These are phyloP conservation scores for Fusarium tjaetaba DNA, from an alignment of 2,329 filamentous ascomycete genomes.

Conservation along the genomic window DNA sequence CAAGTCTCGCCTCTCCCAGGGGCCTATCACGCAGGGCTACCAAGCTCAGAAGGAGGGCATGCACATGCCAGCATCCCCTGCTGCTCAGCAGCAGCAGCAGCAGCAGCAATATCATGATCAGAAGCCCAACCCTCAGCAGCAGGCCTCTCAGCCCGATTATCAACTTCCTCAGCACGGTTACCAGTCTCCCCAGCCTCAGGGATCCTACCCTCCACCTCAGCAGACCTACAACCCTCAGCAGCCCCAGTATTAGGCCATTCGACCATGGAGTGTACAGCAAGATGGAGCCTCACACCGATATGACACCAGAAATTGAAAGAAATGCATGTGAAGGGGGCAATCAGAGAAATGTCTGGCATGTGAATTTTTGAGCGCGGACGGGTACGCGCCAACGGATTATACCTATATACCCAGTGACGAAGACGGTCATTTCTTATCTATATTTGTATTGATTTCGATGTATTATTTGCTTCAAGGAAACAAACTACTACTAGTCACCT, in stretches of 20 bases:
- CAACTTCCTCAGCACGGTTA: constrained; percentile 33
- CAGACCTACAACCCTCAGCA: constrained; percentile 42
- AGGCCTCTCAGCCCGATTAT: constrained; percentile 27
- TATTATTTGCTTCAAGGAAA: constrained; percentile 1
- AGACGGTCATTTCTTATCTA: constrained; percentile 26
- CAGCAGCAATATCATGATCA: constrained; percentile 12
- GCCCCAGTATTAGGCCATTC: constrained; percentile 33
- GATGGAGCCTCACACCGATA: neutral
- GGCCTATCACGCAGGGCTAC: constrained; percentile 49
- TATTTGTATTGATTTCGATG: neutral
- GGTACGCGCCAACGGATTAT: constrained; percentile 37
- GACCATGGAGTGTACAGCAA: neutral
- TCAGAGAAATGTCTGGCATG: neutral
- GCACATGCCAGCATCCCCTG: constrained; percentile 46
- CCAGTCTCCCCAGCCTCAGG: constrained; percentile 37
- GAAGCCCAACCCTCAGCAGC: constrained; percentile 20
- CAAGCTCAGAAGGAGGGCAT: constrained; percentile 52
- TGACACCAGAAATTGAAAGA: constrained; percentile 8
- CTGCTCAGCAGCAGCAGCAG: constrained; percentile 13
- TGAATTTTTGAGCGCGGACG: constrained; percentile 13
- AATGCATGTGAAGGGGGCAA: neutral
- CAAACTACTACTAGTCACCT: neutral
- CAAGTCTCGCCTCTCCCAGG: constrained; percentile 41
- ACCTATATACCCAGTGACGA: constrained; percentile 43
- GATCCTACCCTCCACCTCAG: constrained; percentile 36